These are phyloP conservation scores for Grosmannia clavigera DNA, from an alignment of 2,329 filamentous ascomycete genomes.

Conservation along the genomic window DNA sequence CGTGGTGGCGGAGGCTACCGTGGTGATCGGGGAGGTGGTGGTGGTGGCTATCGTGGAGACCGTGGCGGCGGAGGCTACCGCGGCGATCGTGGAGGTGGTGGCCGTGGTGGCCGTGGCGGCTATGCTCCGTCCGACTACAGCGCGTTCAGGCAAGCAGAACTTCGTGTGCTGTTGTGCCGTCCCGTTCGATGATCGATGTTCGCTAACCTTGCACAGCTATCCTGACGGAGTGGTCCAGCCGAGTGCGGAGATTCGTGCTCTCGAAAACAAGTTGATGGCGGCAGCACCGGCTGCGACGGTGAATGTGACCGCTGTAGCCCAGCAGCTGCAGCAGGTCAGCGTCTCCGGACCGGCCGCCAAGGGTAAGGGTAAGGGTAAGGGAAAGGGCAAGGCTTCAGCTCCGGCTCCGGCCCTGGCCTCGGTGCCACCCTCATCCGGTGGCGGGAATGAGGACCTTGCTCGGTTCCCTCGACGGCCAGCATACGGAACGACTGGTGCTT, in stretches of 20 bases:
- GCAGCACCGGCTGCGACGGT: neutral
- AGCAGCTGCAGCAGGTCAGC: neutral
- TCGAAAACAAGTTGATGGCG: slow-evolving; percentile 15
- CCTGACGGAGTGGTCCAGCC: slow-evolving; percentile 9
- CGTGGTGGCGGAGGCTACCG: neutral
- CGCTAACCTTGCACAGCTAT: slow-evolving; percentile 3
- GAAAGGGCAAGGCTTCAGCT: neutral
- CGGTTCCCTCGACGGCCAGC: slow-evolving; percentile 34
- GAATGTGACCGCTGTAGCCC: neutral
- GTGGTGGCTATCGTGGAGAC: neutral
- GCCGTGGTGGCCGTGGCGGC: slow-evolving; percentile 14
- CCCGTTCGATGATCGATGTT: neutral
- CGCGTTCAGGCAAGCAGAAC: slow-evolving; percentile 19
- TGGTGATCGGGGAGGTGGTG: neutral
- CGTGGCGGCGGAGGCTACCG: neutral
- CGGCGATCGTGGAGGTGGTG: neutral
- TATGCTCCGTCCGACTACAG: slow-evolving; percentile 11
- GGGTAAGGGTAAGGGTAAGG: neutral
- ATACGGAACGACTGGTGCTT: slow-evolving; percentile 31
- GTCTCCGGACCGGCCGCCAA: neutral
- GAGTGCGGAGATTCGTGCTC: slow-evolving; percentile 16
- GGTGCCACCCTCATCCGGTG: neutral
- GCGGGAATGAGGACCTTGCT: neutral
- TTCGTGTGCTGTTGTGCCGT: too few relatives aligned
- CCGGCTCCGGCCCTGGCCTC: neutral